Evolutionary conservation across 169 alveolate genomes (phyloP).

Genomic region (Plasmodium knowlesi): DNA sequence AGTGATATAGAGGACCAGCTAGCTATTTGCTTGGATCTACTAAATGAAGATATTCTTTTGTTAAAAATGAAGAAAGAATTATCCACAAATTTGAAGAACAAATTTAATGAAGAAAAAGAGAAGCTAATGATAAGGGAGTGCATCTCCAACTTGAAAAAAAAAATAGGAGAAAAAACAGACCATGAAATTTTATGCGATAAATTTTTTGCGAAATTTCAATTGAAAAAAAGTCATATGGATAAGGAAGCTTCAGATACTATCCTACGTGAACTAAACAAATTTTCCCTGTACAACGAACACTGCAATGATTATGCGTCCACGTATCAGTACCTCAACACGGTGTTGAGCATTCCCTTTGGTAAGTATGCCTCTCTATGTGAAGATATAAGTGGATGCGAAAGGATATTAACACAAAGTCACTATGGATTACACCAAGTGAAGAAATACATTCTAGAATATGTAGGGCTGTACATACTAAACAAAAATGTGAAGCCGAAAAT

Average conservation of each 20-base stretch:
- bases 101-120: conserved; percentile 80
- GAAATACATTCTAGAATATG: conserved; percentile 93
- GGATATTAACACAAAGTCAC: conserved; percentile 90
- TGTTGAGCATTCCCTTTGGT: conserved; percentile 31
- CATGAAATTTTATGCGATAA: conserved; percentile 76
- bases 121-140: conserved; percentile 78
- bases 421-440: conserved; percentile 94
- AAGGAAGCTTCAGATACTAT: background rate
- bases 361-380: conserved; percentile 28
- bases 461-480: conserved; percentile 88
- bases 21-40: conserved; percentile 67
- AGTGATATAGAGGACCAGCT: conserved; percentile 71
- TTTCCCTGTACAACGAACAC: conserved; percentile 34
- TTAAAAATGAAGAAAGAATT: conserved; percentile 80
- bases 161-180: conserved; percentile 76
- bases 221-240: background rate
- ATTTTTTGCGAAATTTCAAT: conserved; percentile 66
- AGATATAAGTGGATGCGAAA: conserved; percentile 44
- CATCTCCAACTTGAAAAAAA: conserved; percentile 69
- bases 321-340: conserved; percentile 53
- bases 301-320: conserved; percentile 58
- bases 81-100: conserved; percentile 65
- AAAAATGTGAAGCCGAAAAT: conserved; percentile 91
- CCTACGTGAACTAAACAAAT: conserved; percentile 31
- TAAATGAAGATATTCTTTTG: conserved; percentile 80